Conservation (phyloP, 1,284 basidiomycete genomes). For the Ceratobasidium papillatum region DNA sequence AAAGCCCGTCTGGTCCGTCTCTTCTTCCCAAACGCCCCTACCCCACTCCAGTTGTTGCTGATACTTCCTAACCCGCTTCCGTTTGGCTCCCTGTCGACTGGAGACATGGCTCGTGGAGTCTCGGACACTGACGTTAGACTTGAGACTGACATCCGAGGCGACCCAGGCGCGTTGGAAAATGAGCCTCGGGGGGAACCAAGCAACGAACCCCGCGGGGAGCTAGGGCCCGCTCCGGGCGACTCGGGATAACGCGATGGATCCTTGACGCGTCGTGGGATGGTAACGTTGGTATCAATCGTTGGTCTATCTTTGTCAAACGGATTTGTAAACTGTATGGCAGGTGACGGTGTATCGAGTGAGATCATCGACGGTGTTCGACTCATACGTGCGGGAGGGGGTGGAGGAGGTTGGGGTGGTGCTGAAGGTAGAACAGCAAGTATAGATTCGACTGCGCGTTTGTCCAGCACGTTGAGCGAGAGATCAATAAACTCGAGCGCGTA, state of each 20-base stretch:
- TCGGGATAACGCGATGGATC: slow-evolving; percentile 37
- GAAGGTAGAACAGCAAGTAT: slow-evolving; percentile 73
- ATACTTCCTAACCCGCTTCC: background rate
- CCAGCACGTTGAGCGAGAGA: slow-evolving; percentile 85
- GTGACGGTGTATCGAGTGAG: slow-evolving; percentile 14
- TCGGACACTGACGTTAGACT: slow-evolving; percentile 2
- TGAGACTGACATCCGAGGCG: slow-evolving; percentile 28
- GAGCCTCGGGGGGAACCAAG: slow-evolving; percentile 15
- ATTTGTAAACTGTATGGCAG: slow-evolving; percentile 26
- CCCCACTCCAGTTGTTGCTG: background rate
- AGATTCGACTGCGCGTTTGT: slow-evolving; percentile 85
- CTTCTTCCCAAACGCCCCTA: slow-evolving; percentile 14
- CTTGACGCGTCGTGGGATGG: slow-evolving; percentile 25
- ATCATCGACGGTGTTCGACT: slow-evolving; percentile 27
- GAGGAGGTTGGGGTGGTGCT: slow-evolving; percentile 53
- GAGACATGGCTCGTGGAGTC: slow-evolving; percentile 17
- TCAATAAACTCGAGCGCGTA: slow-evolving; percentile 84
- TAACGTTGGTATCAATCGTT: slow-evolving; percentile 20
- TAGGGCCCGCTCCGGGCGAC: slow-evolving; percentile 33
- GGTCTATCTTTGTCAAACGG: slow-evolving; percentile 21
- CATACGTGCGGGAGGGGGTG: slow-evolving; percentile 21
- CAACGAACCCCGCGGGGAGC: slow-evolving; percentile 27
- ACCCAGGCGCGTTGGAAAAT: slow-evolving; percentile 3
- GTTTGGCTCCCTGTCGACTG: background rate
- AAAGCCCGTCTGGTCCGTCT: slow-evolving; percentile 59